Base-by-base conservation (phyloP, 2,329 filamentous ascomycete species). In the Microdochium nivale region DNA sequence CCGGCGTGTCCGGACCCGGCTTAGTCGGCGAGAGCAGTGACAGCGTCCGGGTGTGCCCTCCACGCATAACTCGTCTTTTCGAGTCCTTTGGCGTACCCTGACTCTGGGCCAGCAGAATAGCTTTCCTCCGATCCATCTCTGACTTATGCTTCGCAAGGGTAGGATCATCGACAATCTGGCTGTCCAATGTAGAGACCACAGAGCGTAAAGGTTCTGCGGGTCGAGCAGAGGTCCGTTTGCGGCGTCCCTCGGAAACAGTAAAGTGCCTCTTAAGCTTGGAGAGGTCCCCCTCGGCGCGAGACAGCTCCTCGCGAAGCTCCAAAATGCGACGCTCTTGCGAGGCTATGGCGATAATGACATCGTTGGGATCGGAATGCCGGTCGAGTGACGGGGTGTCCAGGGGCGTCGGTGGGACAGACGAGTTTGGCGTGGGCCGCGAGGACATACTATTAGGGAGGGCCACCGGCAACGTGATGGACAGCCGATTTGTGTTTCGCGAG, bases 281-380 rank as follows among this genome's bases (percentile, higher is more conserved):
- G 40, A 99, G 74, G 47, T 95, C 87, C 13, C 74, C 71, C 65
- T 99, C 92, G 5, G 94, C 92, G 54, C 84, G 85, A 24, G 76
- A 73, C n/a, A 99, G 75, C 67, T 97, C 92, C 67, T 99, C 94
- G 54, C 85, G 87, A 50, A 99, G 74, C 69, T 97, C 94, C 52
- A 99, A 72, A 1, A 99, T 92, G 58, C 83, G 84, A 52, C 94
- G 80, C 71, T 99, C 94, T 70, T 97, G 91, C 14, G 89, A 85
- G 46, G 94, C 94, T 61, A 99, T 87, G 52, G 91, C 87, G 55
- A 90, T 91, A 58, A 99, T 84, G 61, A 96, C 88, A 49, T 84
- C 77, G 61, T 78, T 79, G 49, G 81, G 73, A 55, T 85, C 81
- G 35, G 72, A 68, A 1, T 78, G 77, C 1, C 73, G 73, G 40